Conservation (phyloP, 2,329 filamentous ascomycete genomes). For the Fusarium coicis region DNA sequence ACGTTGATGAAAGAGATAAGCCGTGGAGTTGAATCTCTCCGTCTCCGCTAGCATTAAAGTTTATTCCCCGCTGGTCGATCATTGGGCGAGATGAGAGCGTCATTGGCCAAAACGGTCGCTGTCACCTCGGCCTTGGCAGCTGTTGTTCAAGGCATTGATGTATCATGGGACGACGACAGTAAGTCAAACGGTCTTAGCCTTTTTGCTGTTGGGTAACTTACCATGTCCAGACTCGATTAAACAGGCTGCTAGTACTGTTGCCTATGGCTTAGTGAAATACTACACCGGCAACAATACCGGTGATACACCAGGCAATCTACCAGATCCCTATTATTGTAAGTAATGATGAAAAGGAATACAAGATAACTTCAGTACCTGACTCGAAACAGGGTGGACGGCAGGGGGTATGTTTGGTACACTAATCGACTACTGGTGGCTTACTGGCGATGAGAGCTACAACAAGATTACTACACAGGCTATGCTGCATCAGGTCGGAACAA, state of each 20-base stretch:
- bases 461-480: conserved; percentile 67
- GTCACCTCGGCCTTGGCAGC: conserved; percentile 21
- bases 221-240: conserved; percentile 59
- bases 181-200: not conserved
- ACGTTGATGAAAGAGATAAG: not conserved
- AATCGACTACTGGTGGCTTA: conserved; percentile 78
- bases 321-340: conserved; percentile 72
- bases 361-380: not conserved
- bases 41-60: not conserved
- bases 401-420: conserved; percentile 78
- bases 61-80: not conserved
- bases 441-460: conserved; percentile 74
- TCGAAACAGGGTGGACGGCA: conserved; percentile 71
- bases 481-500: conserved; percentile 67
- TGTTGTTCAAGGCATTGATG: conserved; percentile 20
- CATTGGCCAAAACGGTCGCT: conserved; percentile 20
- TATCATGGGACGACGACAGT: conserved; percentile 39
- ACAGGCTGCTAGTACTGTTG: conserved; percentile 59
- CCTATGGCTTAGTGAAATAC: conserved; percentile 59
- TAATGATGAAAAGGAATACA: conserved; percentile 7
- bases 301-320: conserved; percentile 67
- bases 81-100: not conserved
- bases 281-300: conserved; percentile 69
- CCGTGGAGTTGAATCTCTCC: not conserved
- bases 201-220: not conserved